Base-by-base conservation (phyloP, 768 basidiomycete species). In the Rhodotorula paludigena region DNA sequence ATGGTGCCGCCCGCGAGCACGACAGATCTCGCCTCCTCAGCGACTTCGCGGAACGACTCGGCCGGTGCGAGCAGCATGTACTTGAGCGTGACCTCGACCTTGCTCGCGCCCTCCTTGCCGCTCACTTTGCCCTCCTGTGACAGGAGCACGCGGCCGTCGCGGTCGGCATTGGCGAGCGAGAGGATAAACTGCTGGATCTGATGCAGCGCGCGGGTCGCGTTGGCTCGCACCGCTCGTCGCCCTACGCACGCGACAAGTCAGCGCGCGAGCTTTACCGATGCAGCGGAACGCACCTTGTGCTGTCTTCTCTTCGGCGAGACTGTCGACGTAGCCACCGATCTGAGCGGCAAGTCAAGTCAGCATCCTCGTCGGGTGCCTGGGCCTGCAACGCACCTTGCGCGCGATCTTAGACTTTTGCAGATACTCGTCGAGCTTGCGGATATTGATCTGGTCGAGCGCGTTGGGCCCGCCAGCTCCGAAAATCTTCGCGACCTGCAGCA, bases 1-100 rank as follows among this genome's bases (percentile, higher is more conserved):
- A 99, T 97, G 0, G 94, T 99, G 9, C 94, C 94, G 15, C 94
- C 94, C 14, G 96, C 94, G 45, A 99, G 81, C 36, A 98, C 80
- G n/a, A 98, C 86, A 5, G 89, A 84, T 44, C 90, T 81, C 2
- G 92, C 90, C 33, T 82, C 81, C 28, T 91, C 86, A 1, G 90
- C 85, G 11, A 97, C 84, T n/a, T 90, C 88, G 61, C 82, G 81
- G 75, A 98, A 98, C 64, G 86, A 82, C 11, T 89, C 88, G 1
- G 90, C 85, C 3, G 96, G 93, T 74, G 98, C 97, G 32, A 99
- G 83, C 28, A 92, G 85, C 69, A 96, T 89, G 74, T 96, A 99
- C 75, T 89, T 91, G 59, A 97, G 80, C 65, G 87, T 86, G 9
- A 74, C 62, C 12, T 59, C 68, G 15, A n/a, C 25, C 45, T 68